Conservation (phyloP, 202 grass and related monocot genomes). For the Musa balbisiana region DNA sequence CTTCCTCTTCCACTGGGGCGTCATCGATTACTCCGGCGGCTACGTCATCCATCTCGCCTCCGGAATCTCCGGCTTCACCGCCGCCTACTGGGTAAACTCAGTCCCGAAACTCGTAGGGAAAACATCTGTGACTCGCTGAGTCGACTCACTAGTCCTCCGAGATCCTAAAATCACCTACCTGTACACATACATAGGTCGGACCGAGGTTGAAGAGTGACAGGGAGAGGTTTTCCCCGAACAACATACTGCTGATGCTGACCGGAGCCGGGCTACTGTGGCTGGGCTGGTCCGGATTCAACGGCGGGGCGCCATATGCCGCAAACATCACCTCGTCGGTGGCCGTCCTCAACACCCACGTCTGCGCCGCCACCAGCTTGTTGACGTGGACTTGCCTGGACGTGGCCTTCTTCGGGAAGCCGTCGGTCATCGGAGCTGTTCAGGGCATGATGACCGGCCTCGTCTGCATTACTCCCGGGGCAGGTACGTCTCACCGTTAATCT, state of each 20-base stretch:
- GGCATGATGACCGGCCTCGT: slow-evolving; percentile 27
- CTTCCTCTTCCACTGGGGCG: slow-evolving; percentile 25
- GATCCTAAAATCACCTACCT: not conserved
- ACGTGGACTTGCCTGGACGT: slow-evolving; percentile 21
- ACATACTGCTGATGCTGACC: slow-evolving; percentile 17
- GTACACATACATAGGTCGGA: not conserved
- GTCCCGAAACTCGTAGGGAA: not conserved
- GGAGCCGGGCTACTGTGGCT: slow-evolving; percentile 22
- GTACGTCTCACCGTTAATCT: not conserved
- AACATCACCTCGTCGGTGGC: slow-evolving; percentile 21
- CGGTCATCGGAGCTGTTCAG: slow-evolving; percentile 22
- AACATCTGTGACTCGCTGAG: too few relatives aligned
- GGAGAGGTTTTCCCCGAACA: slow-evolving; percentile 23
- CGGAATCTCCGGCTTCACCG: slow-evolving; percentile 18
- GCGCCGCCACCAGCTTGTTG: slow-evolving; percentile 21
- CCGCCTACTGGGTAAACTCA: slow-evolving; percentile 16
- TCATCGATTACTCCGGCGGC: slow-evolving; percentile 23
- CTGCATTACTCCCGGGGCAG: slow-evolving; percentile 23
- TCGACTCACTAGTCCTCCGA: not conserved
- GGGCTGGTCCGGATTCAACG: slow-evolving; percentile 27
- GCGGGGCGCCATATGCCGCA: slow-evolving; percentile 20
- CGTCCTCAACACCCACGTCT: slow-evolving; percentile 20
- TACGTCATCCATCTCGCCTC: slow-evolving; percentile 25
- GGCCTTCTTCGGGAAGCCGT: slow-evolving; percentile 23
- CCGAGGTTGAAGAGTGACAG: slow-evolving; percentile 22